These are phyloP conservation scores for Phellopilus nigrolimitatus DNA, from an alignment of 1,284 basidiomycete genomes.

Conservation along the genomic window DNA sequence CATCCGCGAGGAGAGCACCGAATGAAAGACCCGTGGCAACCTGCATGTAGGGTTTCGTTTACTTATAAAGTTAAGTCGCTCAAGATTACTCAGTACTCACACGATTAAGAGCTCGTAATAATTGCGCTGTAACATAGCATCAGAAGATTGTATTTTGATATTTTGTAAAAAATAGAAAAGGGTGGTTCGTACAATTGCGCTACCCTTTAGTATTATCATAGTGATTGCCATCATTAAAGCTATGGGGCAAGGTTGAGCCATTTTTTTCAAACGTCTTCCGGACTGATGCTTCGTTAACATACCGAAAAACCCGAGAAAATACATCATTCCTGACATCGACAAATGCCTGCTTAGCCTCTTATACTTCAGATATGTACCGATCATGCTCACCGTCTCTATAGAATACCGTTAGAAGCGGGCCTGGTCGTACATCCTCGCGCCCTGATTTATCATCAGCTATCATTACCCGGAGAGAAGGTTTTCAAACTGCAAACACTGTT, in stretches of 20 bases:
- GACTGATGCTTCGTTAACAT: not conserved
- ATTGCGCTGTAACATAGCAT: not conserved
- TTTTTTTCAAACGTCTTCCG: not conserved
- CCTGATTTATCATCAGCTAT: not conserved
- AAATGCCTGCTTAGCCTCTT: not conserved
- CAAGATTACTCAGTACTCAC: too few species aligned
- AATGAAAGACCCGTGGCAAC: too few species aligned
- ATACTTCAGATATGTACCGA: too few species aligned
- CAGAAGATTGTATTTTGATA: not conserved
- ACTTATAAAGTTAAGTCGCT: too few species aligned
- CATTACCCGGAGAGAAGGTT: not conserved
- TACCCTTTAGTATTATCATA: not conserved
- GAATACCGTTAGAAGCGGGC: conserved; percentile 2
- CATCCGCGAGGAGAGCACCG: too few species aligned
- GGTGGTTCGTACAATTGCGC: not conserved
- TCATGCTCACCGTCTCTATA: conserved; percentile 5
- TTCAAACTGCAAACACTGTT: not conserved
- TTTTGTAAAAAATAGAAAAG: not conserved
- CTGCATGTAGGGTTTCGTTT: too few species aligned
- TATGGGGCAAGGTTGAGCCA: too few species aligned
- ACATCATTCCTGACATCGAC: not conserved
- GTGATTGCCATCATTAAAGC: not conserved
- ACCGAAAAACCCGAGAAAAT: not conserved
- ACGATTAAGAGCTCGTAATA: not conserved
- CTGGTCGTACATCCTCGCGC: not conserved